Percentiles rank a stretch among this genome's conserved stretches.
Evolutionary conservation across 768 basidiomycete genomes (phyloP).

Genomic region (Calocera cornea): DNA sequence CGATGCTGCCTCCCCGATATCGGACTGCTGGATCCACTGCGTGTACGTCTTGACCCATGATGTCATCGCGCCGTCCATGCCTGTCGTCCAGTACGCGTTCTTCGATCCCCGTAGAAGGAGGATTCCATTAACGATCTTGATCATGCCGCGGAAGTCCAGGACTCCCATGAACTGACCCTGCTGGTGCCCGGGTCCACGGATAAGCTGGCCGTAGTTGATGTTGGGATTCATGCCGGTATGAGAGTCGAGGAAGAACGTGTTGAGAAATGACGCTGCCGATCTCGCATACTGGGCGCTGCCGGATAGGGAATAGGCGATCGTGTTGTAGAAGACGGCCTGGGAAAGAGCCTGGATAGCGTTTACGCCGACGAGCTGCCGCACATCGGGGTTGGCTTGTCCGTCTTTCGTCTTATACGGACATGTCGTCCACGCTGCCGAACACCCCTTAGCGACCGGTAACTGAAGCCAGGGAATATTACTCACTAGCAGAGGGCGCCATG

Average conservation of each 20-base stretch:
- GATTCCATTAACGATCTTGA: constrained; percentile 39
- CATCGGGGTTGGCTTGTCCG: constrained; percentile 54
- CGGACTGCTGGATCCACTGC: constrained; percentile 39
- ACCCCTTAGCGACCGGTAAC: neutral
- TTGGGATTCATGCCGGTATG: constrained; percentile 51
- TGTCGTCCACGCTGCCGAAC: constrained; percentile 37
- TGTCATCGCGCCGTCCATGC: constrained; percentile 35
- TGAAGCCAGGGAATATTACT: neutral
- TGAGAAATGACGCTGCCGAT: constrained; percentile 42
- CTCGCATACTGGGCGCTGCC: constrained; percentile 31
- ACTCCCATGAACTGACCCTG: constrained; percentile 41
- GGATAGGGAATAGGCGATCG: constrained; percentile 40
- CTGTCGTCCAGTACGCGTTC: constrained; percentile 40
- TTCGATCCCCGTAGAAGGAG: constrained; percentile 32
- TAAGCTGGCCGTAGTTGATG: constrained; percentile 43
- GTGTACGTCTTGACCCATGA: constrained; percentile 35
- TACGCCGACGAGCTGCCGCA: constrained; percentile 40
- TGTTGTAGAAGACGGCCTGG: constrained; percentile 49
- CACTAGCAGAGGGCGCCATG: constrained; percentile 11
- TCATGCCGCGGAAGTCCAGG: constrained; percentile 45
- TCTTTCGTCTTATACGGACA: constrained; percentile 46
- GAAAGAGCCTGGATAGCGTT: constrained; percentile 42
- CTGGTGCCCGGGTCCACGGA: constrained; percentile 38
- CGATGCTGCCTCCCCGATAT: constrained; percentile 31
- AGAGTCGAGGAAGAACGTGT: constrained; percentile 47